phyloP scores from a whole-genome alignment of 2,329 filamentous ascomycete genomes.

The Epichloe sibirici region DNA sequence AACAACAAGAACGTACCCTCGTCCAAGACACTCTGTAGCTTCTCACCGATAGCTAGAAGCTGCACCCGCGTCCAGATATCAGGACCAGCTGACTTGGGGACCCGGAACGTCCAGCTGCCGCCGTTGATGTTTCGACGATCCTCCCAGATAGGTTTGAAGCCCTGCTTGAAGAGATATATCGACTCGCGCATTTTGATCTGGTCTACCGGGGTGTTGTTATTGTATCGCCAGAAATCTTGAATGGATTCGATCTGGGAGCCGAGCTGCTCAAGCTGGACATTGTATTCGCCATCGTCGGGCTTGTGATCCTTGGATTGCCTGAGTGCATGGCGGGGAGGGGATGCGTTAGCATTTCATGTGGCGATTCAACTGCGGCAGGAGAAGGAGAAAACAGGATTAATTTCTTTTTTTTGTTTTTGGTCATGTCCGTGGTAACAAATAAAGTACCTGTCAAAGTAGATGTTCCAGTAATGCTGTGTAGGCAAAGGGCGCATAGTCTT shows the following conservation, averaged over 20 bases:
- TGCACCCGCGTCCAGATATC: constrained; percentile 75
- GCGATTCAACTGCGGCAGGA: background rate
- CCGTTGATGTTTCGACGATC: constrained; percentile 78
- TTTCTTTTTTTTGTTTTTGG: no score
- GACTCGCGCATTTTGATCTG: constrained; percentile 67
- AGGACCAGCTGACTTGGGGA: constrained; percentile 60
- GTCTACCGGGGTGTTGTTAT: constrained; percentile 68
- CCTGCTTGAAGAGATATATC: constrained; percentile 68
- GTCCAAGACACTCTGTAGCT: constrained; percentile 61
- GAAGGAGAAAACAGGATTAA: background rate
- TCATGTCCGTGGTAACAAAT: background rate
- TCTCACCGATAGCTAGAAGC: constrained; percentile 72
- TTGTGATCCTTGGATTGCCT: constrained; percentile 32
- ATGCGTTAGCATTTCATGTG: background rate
- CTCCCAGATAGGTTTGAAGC: constrained; percentile 68
- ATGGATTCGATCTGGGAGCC: constrained; percentile 60
- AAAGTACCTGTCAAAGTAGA: constrained; percentile 49
- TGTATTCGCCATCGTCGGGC: constrained; percentile 33
- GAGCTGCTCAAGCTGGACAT: constrained; percentile 47
- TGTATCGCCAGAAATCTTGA: constrained; percentile 75
- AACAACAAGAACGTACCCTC: constrained; percentile 39
- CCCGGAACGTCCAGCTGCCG: constrained; percentile 85
- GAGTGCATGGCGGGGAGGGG: background rate
- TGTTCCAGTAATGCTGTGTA: constrained; percentile 70
- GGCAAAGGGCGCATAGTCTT: constrained; percentile 60